Base-by-base conservation (phyloP, 768 basidiomycete species). In the Hemileccinum rubropunctum region DNA sequence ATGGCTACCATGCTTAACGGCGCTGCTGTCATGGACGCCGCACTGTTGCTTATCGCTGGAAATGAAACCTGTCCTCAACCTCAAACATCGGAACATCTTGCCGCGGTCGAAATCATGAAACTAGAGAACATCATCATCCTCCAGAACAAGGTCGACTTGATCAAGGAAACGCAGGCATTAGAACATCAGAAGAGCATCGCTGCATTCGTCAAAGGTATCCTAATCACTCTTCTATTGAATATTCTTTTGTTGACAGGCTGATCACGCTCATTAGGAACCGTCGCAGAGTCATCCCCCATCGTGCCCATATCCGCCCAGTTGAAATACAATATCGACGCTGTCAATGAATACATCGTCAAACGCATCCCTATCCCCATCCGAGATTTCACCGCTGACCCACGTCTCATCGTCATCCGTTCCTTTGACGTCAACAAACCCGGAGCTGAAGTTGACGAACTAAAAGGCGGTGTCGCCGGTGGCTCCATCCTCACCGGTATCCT, bases 1-100 rank as follows among this genome's bases (percentile, higher is more conserved):
- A 99, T 99, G 97, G 97, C 97, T 44, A 99, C 95, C 57, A 99
- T 99, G 97, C 77, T 99, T 60, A 98, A 98, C 79, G 97, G 95
- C 70, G 97, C 97, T 36, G 97, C 97, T 10, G 95, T 98, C 77
- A 99, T 98, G 97, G 95, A 98, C 72, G 97, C 95, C 47, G 97
- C 97, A 5, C 76, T 98, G 0, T 79, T 99, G 1, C 85, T 99
- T 47, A 83, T 99, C 51, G 97, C 97, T 18, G 97, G 91, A 26
- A 99, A 99, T 73, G 97, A 99, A 77, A 91, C 93, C 3, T 98
- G 97, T 69, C 97, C 95, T 2, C 97, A 99, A 65, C 97, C 97
- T 1, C 97, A 99, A 71, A 99, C 97, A 18, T 94, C 91, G 10
- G 97, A 98, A 71, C 97, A 99, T 78, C 75, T 99, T 48, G 95